A percentile compares a stretch with the other conserved stretches of the same genome.
Conservation (phyloP, 225 moss, liverwort and hornwort species). For the Sphagnum contortum region DNA sequence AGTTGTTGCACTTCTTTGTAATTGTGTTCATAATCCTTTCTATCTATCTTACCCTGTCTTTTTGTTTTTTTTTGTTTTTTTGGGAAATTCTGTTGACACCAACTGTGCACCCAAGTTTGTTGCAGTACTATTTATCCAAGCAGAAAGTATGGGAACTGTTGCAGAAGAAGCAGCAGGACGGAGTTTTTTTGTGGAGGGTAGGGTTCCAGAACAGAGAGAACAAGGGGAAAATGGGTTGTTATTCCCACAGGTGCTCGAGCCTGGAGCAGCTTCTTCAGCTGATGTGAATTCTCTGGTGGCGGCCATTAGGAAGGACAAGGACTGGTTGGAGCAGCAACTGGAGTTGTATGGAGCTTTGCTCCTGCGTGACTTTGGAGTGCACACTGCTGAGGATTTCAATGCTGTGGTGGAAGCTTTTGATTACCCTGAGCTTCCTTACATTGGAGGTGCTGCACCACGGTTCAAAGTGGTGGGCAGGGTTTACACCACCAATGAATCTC, state of each 20-base stretch:
- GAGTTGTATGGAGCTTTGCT: slow-evolving; percentile 63
- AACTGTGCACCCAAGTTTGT: too few species aligned
- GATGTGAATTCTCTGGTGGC: slow-evolving; percentile 33
- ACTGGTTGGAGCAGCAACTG: slow-evolving; percentile 53
- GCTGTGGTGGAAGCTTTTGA: slow-evolving; percentile 74
- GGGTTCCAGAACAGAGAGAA: slow-evolving; percentile 57
- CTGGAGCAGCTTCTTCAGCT: slow-evolving; percentile 15
- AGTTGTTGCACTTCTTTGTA: too few species aligned
- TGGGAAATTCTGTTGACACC: too few species aligned
- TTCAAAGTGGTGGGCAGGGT: slow-evolving; percentile 88
- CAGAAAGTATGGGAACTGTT: too few species aligned
- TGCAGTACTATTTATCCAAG: too few species aligned
- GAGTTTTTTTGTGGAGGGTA: too few species aligned
- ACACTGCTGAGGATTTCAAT: slow-evolving; percentile 75
- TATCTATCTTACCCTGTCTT: too few species aligned
- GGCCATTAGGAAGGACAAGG: slow-evolving; percentile 51
- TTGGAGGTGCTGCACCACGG: slow-evolving; percentile 96
- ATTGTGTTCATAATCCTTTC: too few species aligned
- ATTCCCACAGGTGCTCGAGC: slow-evolving; percentile 84
- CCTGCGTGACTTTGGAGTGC: slow-evolving; percentile 68
- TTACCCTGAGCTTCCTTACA: slow-evolving; percentile 78
- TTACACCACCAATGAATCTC: slow-evolving; percentile 96
- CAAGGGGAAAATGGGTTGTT: slow-evolving; percentile 25
- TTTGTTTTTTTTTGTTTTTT: too few species aligned
- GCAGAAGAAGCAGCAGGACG: too few species aligned